Evolutionary conservation across 306 rosid species (phyloP), one percentile per base, ranked within the genome.

Genomic region (Rosa chinensis): DNA sequence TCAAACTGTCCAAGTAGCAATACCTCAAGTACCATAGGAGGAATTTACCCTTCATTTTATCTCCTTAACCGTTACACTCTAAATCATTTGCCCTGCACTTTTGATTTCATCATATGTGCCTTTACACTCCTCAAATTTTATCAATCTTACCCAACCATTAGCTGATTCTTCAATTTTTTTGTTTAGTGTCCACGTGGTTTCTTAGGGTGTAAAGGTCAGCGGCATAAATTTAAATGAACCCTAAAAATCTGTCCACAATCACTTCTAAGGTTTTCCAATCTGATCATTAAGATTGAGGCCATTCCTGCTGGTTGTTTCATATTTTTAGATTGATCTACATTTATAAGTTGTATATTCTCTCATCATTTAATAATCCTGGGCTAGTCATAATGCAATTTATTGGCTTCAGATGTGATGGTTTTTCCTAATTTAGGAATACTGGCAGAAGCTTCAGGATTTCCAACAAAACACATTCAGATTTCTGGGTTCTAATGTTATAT

Each of bases 401-500:
- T 7, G 8, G 62, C 28, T 48, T 49, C 43, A 32, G 45, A 43
- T 1, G 3, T 23, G 43, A 13, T 71, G 43, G 75, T 44, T n/a
- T 44, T 10, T 44, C 10, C 40, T 8, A 21, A 61, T 25, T 5
- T 5, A 8, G 47, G 47, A 21, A 39, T 16, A 37, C 45, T 14
- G 45, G 21, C 70, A 35, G 70, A 64, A 66, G 39, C 23, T 6
- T 66, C 8, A 61, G 1, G 23, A 40, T 42, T 20, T 40, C 39
- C 8, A 74, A 5, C 5, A 21, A 48, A 42, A 56, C 42, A 5
- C 25, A 47, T 48, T 55, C 47, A 53, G 35, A 66, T 64, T 66
- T 78, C 13, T 62, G 9, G 2, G 68, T 43, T 82, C 18, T 80
- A 37, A 77, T 58, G 11, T 73, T 72, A 17, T 50, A 21, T 53